Evolutionary conservation across 2,329 filamentous ascomycete species (phyloP).

Genomic region (Fusarium lyarnte): DNA sequence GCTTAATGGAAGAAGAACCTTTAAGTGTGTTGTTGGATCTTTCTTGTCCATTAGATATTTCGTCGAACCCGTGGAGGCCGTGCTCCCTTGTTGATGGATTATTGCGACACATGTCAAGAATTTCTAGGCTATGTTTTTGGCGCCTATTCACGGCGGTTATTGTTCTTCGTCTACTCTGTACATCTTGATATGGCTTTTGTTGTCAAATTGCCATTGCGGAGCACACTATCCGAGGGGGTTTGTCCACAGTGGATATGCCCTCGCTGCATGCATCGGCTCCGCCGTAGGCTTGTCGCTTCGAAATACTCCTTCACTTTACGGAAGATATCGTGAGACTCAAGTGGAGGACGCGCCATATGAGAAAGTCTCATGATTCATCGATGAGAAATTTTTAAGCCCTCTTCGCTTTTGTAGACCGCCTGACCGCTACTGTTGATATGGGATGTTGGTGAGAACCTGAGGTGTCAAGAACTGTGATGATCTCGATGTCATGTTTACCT

Average conservation of each 20-base stretch:
- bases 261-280: constrained; percentile 21
- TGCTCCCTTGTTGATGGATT: not conserved
- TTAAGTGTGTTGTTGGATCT: not conserved
- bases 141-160: constrained; percentile 21
- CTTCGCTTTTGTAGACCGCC: not conserved
- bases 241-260: constrained; percentile 30
- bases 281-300: constrained; percentile 9
- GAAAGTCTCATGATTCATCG: constrained; percentile 24
- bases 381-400: not conserved
- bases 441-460: not conserved
- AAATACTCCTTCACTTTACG: not conserved
- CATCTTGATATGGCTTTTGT: not conserved
- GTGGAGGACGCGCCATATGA: constrained; percentile 1
- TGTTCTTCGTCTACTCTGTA: not conserved
- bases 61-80: not conserved
- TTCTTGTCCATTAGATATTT: not conserved
- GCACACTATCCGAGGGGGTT: constrained; percentile 3
- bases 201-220: constrained; percentile 18
- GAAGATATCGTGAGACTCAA: constrained; percentile 11
- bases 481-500: constrained; percentile 2
- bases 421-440: constrained; percentile 5
- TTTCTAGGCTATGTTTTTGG: not conserved
- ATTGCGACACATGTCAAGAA: constrained; percentile 6
- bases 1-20: not conserved
- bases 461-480: not conserved